Base-by-base conservation (phyloP, 1,284 basidiomycete genomes). In the Leccinum fuscescens region DNA sequence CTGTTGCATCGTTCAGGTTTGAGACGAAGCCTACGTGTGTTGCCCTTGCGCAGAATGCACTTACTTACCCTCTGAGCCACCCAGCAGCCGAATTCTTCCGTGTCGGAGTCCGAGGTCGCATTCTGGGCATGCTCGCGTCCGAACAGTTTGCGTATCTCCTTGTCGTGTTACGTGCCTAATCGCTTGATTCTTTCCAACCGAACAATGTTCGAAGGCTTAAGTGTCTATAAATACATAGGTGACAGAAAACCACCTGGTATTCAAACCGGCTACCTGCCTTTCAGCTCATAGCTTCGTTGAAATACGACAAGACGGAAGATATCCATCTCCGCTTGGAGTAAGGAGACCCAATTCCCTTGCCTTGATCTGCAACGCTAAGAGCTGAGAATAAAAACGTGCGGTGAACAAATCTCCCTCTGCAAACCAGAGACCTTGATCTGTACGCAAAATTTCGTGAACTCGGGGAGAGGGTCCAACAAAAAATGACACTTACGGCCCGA, bases 401-500 rank as follows among this genome's bases (percentile, higher is more conserved):
- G 52, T 44, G 35, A 65, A 62, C 4, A 64, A 42, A 44, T 65
- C 64, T 4, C 63, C 64, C 20, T 56, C 57, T 2, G 58, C 56
- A 49, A 65, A 66, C 64, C 61, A 65, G 31, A 65, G 64, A 5
- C 57, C 61, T 17, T 44, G 46, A 46, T 65, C 63, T 64, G 29
- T 20, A 24, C 22, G 14, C 20, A 20, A 48, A 48, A 6, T 20
- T 48, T 24, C 15, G 22, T 24, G 22, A 22, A 7, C 14, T 48
- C 6, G 44, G 17, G 44, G 22, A n/a, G 24, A 24, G 8, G 6
- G 17, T 14, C 46, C 20, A 51, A 52, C 20, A 52, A n/a, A 33
- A 3, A 20, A 31, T 27, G 12, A 20, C 9, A 59, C 60, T 42
- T n/a, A 59, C 63, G 61, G 27, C 63, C 64, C 12, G 60, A 62